A percentile compares a stretch with the other conserved stretches of the same genome.
phyloP scores from a whole-genome alignment of 805 yeast species.

The Kuraishia borneana region DNA sequence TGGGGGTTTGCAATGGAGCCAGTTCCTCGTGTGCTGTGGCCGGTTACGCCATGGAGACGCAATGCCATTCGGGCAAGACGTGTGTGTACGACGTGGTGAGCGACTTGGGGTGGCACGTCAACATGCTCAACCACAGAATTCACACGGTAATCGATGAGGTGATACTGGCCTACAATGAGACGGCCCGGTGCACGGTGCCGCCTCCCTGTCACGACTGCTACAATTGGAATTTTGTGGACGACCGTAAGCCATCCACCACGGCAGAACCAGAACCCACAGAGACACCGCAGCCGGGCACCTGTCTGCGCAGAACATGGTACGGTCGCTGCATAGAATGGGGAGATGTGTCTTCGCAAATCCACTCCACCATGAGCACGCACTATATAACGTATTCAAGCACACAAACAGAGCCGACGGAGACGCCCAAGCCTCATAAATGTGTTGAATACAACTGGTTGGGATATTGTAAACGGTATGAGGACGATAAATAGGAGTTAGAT shows the following conservation, averaged over 20 bases:
- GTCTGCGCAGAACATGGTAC: conserved; percentile 53
- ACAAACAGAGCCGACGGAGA: not conserved
- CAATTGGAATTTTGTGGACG: conserved; percentile 70
- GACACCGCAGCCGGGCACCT: conserved; percentile 26
- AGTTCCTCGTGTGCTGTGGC: conserved; percentile 80
- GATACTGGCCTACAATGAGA: conserved; percentile 56
- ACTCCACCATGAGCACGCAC: not conserved
- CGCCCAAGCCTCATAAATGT: not conserved
- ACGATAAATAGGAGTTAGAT: not conserved
- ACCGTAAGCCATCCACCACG: conserved; percentile 12
- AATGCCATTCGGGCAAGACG: conserved; percentile 82
- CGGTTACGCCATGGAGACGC: conserved; percentile 96
- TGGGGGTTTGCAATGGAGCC: conserved; percentile 96
- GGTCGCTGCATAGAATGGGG: conserved; percentile 42
- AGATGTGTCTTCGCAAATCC: not conserved
- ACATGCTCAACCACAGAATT: conserved; percentile 78
- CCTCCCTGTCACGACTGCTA: conserved; percentile 86
- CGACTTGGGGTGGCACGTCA: conserved; percentile 88
- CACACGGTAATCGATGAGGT: conserved; percentile 84
- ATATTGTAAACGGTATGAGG: not conserved
- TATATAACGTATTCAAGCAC: not conserved
- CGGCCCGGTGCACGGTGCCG: conserved; percentile 63
- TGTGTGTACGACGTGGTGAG: conserved; percentile 85
- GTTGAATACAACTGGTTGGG: conserved; percentile 1
- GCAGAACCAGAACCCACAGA: conserved; percentile 12